Percentiles rank a stretch among this genome's conserved stretches.
Conservation (phyloP, 2,329 filamentous ascomycete genomes). For the Sporothrix humicola region DNA sequence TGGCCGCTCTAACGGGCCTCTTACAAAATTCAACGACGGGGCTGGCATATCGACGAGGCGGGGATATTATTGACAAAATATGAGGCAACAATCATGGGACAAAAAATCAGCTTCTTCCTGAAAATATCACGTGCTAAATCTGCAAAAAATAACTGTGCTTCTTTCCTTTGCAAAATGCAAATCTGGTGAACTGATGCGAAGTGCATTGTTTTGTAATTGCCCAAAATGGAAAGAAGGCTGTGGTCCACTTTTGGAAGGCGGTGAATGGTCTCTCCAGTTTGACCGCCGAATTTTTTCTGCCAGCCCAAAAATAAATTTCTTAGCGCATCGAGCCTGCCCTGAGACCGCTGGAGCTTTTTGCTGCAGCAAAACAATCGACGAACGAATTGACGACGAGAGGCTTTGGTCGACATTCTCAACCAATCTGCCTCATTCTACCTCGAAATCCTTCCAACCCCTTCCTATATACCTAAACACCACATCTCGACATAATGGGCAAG, state of each 20-base stretch:
- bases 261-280: neutral
- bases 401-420: neutral
- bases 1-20: no score
- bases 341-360: slow-evolving; percentile 6
- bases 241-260: neutral
- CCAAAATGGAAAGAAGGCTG: slow-evolving; percentile 18
- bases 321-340: slow-evolving; percentile 19
- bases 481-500: slow-evolving; percentile 37
- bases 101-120: no score
- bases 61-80: no score
- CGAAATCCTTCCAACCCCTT: neutral
- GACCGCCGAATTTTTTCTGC: slow-evolving; percentile 32
- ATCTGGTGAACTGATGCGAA: no score
- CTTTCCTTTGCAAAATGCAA: no score
- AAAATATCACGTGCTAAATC: no score
- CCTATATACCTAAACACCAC: no score
- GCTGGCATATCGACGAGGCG: no score
- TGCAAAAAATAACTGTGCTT: no score
- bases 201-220: neutral
- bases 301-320: slow-evolving; percentile 30
- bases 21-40: no score
- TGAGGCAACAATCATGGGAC: no score
- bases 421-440: no score
- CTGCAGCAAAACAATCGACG: neutral
- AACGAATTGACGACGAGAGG: neutral